Conservation (phyloP, 2,329 filamentous ascomycete genomes). For the Sporothrix pseudoabietina region DNA sequence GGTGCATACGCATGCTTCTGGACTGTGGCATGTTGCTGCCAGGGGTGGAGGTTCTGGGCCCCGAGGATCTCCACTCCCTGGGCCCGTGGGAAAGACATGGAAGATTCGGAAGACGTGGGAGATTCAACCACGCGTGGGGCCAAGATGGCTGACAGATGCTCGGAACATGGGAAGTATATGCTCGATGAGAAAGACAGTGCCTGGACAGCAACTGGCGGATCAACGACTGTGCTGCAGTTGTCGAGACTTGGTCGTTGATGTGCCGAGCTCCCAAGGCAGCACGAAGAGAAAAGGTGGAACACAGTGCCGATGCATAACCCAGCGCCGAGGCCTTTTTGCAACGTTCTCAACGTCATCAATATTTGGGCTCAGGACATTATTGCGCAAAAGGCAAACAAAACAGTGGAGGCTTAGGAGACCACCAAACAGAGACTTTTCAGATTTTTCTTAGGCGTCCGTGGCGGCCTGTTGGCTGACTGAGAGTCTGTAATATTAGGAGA, state of each 20-base stretch:
- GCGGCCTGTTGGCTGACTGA: constrained; percentile 22
- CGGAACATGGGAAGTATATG: neutral
- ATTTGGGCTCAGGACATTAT: neutral
- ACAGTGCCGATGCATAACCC: constrained; percentile 11
- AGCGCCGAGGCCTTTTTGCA: neutral
- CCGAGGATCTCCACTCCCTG: neutral
- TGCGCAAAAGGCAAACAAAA: neutral
- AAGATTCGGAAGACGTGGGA: neutral
- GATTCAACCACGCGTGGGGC: neutral
- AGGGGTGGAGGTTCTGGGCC: constrained; percentile 5
- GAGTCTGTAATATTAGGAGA: neutral
- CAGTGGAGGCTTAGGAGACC: neutral
- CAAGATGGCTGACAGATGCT: constrained; percentile 19
- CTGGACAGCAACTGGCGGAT: neutral
- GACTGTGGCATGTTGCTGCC: neutral
- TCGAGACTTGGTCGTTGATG: neutral
- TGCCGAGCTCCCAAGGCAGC: neutral
- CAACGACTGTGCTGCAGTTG: neutral
- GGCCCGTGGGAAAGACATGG: neutral
- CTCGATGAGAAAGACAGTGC: neutral
- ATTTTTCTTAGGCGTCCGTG: constrained; percentile 10
- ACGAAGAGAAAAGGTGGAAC: neutral
- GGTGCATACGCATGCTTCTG: neutral
- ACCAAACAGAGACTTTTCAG: constrained; percentile 7
- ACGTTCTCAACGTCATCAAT: neutral